phyloP scores from a whole-genome alignment of 2,329 filamentous ascomycete species.

The Samsoniella hepiali region DNA sequence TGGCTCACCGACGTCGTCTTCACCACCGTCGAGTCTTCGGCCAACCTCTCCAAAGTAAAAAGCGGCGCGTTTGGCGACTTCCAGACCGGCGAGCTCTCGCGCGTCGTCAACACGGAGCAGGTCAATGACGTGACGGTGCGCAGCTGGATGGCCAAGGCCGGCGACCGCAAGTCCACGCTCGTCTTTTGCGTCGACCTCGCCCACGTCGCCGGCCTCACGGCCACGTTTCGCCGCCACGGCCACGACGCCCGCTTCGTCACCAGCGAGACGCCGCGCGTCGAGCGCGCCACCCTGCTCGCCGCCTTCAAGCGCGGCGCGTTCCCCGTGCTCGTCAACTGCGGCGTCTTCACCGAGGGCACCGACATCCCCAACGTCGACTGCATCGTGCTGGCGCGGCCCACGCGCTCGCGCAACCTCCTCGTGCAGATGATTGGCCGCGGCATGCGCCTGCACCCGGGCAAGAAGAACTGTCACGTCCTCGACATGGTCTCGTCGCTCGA shows the following conservation, averaged over 20 bases:
- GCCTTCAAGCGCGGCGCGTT: slow-evolving; percentile 74
- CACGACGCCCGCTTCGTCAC: slow-evolving; percentile 87
- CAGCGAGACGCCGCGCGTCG: slow-evolving; percentile 67
- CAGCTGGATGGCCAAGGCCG: slow-evolving; percentile 78
- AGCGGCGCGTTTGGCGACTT: slow-evolving; percentile 71
- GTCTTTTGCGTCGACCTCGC: slow-evolving; percentile 91
- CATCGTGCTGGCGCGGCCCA: slow-evolving; percentile 81
- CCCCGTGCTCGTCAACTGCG: slow-evolving; percentile 88
- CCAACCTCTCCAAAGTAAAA: slow-evolving; percentile 70
- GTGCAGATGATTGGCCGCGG: slow-evolving; percentile 98
- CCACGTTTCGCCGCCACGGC: slow-evolving; percentile 71
- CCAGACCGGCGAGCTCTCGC: slow-evolving; percentile 70
- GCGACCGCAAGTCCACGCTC: slow-evolving; percentile 74
- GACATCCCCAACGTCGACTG: slow-evolving; percentile 98
- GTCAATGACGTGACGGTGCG: slow-evolving; percentile 83
- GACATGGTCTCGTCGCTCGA: slow-evolving; percentile 89
- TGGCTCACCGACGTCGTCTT: slow-evolving; percentile 93
- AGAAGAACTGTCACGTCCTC: slow-evolving; percentile 88
- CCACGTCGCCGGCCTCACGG: slow-evolving; percentile 73
- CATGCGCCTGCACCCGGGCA: slow-evolving; percentile 76
- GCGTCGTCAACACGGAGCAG: slow-evolving; percentile 74
- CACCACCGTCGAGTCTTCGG: slow-evolving; percentile 82
- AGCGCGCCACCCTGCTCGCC: slow-evolving; percentile 67
- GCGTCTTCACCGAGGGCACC: slow-evolving; percentile 94
- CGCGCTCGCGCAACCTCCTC: slow-evolving; percentile 85